Evolutionary conservation across 805 yeast genomes (phyloP), one percentile per base, ranked within the genome.

Genomic region (Metschnikowia amazonensis): DNA sequence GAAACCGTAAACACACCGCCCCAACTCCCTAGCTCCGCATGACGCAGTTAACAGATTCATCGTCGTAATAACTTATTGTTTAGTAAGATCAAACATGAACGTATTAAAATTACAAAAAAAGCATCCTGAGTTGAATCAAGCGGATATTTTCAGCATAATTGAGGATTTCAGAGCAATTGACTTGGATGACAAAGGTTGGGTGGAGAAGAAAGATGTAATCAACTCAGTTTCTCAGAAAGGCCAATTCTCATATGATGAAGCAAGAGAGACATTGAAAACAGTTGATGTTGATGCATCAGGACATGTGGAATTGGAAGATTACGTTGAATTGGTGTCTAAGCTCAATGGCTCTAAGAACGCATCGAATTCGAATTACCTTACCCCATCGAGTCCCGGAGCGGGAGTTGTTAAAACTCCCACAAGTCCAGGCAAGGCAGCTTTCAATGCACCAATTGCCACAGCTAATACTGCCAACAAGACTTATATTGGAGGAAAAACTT

Each of bases 271-370:
- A 2, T 76, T 94, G 62, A 94, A 94, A 63, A 79, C 78, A 43
- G 97, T 89, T 40, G 83, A 84, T 54, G 95, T 94, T 28, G 99
- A 94, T 68, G 96, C 98, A 13, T 85, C 96, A 4, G 99, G 99
- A 21, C 92, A 87, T 62, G 97, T 94, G 44, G 99, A 94, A 65
- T 72, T 94, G 61, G 99, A 94, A 48, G 99, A 94, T 63, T 94
- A 81, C 60, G 97, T 92, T 28, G 81, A 84, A 55, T 71, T 94
- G 57, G 77, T 86, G 45, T 86, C 95, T 27, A 89, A 88, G 62
- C 75, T 90, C 52, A 84, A 84, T 60, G 92, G 80, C 50, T 49
- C 51, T 9, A 44, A 36, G 16, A 31, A 17, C 5, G 32, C 24
- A 16, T 14, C 47, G 7, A n/a, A 23, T 18, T 30, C 27, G 16